Evolutionary conservation across 2,329 filamentous ascomycete genomes (phyloP).

Genomic region (Plectosphaerella cucumerina): DNA sequence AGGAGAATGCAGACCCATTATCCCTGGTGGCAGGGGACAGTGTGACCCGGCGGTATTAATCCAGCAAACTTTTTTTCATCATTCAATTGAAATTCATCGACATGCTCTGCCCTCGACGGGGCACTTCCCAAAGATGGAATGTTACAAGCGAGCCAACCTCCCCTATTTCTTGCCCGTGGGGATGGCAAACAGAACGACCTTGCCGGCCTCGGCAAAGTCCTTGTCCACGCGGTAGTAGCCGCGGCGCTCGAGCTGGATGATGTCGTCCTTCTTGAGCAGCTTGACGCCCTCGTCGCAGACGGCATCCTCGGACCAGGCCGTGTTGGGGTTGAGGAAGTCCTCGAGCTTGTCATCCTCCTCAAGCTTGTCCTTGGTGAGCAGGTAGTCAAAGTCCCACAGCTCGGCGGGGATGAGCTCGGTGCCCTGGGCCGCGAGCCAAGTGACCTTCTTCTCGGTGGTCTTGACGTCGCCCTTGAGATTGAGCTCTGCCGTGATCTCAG

Average conservation of each 20-base stretch:
- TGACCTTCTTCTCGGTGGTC: slow-evolving; percentile 93
- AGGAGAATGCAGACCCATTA: background rate
- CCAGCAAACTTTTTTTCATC: background rate
- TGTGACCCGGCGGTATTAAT: background rate
- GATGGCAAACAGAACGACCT: slow-evolving; percentile 53
- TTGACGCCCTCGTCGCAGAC: slow-evolving; percentile 78
- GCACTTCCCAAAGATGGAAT: background rate
- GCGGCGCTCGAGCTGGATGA: slow-evolving; percentile 92
- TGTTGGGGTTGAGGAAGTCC: slow-evolving; percentile 74
- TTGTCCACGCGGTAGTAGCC: slow-evolving; percentile 88
- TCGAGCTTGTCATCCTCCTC: slow-evolving; percentile 84
- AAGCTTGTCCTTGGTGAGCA: slow-evolving; percentile 92
- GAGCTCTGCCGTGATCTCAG: slow-evolving; percentile 73
- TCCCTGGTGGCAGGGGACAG: background rate
- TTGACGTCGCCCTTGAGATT: slow-evolving; percentile 92
- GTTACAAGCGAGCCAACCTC: background rate
- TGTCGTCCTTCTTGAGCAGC: slow-evolving; percentile 77
- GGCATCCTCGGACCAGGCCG: slow-evolving; percentile 69
- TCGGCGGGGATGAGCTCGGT: slow-evolving; percentile 78
- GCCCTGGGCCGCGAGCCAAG: slow-evolving; percentile 76
- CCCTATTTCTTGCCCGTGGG: slow-evolving; percentile 51
- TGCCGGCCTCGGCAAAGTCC: slow-evolving; percentile 43
- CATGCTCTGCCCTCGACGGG: too few species aligned
- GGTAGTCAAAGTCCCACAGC: slow-evolving; percentile 90
- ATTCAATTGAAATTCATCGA: background rate